phyloP scores from a whole-genome alignment of 1,284 basidiomycete species.

The Mycosarcoma mackinlayi region DNA sequence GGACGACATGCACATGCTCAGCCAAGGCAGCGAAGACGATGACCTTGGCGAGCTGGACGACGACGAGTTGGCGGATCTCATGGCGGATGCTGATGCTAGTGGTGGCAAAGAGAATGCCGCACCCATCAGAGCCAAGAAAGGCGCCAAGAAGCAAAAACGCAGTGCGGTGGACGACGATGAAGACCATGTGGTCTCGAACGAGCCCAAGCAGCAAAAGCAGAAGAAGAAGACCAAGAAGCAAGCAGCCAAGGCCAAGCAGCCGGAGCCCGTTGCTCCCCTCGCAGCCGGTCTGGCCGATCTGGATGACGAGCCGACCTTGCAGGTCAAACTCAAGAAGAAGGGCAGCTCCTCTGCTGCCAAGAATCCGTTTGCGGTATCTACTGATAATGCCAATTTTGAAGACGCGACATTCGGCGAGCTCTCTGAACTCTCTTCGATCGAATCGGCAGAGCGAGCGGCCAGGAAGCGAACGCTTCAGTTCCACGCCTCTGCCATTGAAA shows the following conservation, averaged over 20 bases:
- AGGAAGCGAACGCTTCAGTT: constrained; percentile 60
- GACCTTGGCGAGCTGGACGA: constrained; percentile 56
- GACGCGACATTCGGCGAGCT: constrained; percentile 62
- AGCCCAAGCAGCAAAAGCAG: constrained; percentile 26
- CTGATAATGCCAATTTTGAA: constrained; percentile 17
- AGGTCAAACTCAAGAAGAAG: constrained; percentile 47
- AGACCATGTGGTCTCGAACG: constrained; percentile 1
- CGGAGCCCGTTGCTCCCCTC: constrained; percentile 41
- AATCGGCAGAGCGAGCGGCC: constrained; percentile 59
- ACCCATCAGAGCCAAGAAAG: constrained; percentile 17
- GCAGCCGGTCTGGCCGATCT: constrained; percentile 47
- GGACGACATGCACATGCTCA: constrained; percentile 49
- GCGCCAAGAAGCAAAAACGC: constrained; percentile 15
- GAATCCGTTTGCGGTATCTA: constrained; percentile 42
- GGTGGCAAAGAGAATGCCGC: constrained; percentile 46
- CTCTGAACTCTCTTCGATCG: constrained; percentile 50
- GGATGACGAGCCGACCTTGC: constrained; percentile 38
- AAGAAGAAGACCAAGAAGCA: constrained; percentile 23
- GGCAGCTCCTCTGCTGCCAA: constrained; percentile 4
- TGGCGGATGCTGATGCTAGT: constrained; percentile 47
- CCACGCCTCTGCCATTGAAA: constrained; percentile 60
- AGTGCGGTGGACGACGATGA: constrained; percentile 12
- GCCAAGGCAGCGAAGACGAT: constrained; percentile 51
- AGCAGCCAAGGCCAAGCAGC: constrained; percentile 24
- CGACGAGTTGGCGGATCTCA: constrained; percentile 55